A percentile compares a stretch with the other conserved stretches of the same genome.
Evolutionary conservation across 129 eudicot species (phyloP).

Genomic region (Mikania micrantha): DNA sequence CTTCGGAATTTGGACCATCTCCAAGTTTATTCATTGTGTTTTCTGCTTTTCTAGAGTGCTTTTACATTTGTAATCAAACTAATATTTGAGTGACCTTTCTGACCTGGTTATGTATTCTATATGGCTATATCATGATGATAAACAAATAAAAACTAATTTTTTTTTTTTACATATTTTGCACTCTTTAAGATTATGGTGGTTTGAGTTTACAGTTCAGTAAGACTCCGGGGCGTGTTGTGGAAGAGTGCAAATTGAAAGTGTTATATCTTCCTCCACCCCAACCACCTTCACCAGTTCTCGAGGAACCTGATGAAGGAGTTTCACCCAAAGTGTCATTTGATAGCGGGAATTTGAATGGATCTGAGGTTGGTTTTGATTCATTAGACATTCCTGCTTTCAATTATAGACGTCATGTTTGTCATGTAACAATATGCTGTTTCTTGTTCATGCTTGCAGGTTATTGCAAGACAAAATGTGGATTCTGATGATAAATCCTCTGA

Average conservation of each 20-base stretch:
- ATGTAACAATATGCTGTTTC: not conserved
- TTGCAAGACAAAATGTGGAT: conserved; percentile 35
- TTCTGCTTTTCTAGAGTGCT: not conserved
- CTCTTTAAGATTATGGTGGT: not conserved
- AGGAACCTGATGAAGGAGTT: conserved; percentile 70
- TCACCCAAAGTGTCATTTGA: conserved; percentile 46
- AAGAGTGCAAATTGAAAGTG: conserved; percentile 79
- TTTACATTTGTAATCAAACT: not conserved
- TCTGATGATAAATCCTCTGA: conserved; percentile 49
- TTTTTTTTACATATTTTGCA: not conserved
- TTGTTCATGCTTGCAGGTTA: conserved; percentile 29
- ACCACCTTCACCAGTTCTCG: conserved; percentile 68
- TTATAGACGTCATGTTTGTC: not conserved
- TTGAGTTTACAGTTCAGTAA: conserved; percentile 53
- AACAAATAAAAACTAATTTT: not conserved
- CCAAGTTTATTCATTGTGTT: not conserved
- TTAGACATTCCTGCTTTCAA: not conserved
- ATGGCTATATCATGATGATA: not conserved
- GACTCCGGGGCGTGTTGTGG: conserved; percentile 57
- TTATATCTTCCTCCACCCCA: conserved; percentile 66
- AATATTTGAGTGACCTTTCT: not conserved
- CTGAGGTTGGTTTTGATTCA: conserved; percentile 31
- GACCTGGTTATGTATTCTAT: not conserved
- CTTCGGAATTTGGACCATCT: not conserved
- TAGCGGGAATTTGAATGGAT: conserved; percentile 28